Base-by-base conservation (phyloP, 805 yeast species). In the Candida dajiaensis region DNA sequence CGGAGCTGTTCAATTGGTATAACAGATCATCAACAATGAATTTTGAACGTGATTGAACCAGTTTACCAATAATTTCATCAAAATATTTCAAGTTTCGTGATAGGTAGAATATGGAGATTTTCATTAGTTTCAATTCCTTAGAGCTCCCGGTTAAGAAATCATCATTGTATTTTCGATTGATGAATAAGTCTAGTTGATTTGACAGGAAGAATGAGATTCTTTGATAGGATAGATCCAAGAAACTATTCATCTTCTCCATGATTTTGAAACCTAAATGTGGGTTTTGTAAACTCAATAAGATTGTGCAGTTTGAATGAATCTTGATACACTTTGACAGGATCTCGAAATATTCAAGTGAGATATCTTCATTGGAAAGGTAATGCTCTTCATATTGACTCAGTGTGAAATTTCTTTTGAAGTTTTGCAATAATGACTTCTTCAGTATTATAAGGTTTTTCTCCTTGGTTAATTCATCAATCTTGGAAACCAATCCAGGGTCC, bases 371-470 rank as follows among this genome's bases (percentile, higher is more conserved):
- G 20, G 63, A 59, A 36, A 90, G 66, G 7, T 76, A 64, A 55
- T 77, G 84, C 40, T 80, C 82, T 54, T 92, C 97, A 47, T 78
- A 76, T 50, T 83, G 90, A 39, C 75, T 76, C 39, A 92, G 63
- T 0, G 90, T 78, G 58, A 85, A 88, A 47, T 77, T 76, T 4
- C 73, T 70, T 50, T 81, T 79, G 53, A 85, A 77, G 25, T 74
- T 71, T 0, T 64, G 55, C 37, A 86, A 62, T 1, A 86, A 56
- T 33, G 70, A 62, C 56, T 77, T 81, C 55, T 83, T 79, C 42
- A 83, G 52, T 6, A 46, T 36, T 3, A 59, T 19, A 15, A 52
- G 35, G 13, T 53, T 55, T 42, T 56, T 61, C 42, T 57, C 43
- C 3, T 39, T 43, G 11, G 55, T 49, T 12, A 60, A 51, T 6